Percentiles rank a stretch among this genome's conserved stretches.
Evolutionary conservation across 805 yeast species (phyloP).

Genomic region (Saturnispora hagleri): DNA sequence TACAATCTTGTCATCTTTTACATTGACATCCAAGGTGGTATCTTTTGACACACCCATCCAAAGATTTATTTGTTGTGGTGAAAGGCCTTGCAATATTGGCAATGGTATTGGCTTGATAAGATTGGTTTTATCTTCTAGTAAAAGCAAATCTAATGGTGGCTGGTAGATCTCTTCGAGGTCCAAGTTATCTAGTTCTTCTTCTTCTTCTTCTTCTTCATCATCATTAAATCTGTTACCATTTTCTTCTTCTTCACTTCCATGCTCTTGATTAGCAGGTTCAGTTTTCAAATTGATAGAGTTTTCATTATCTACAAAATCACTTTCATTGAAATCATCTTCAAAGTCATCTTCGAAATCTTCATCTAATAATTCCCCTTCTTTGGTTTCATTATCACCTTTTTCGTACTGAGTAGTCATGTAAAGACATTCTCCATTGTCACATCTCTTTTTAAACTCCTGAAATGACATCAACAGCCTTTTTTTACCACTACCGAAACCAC

Average conservation of each 20-base stretch:
- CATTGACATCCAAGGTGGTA: slow-evolving; percentile 21
- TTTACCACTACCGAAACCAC: slow-evolving; percentile 64
- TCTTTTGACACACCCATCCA: slow-evolving; percentile 48
- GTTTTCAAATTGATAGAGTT: slow-evolving; percentile 19
- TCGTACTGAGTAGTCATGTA: slow-evolving; percentile 66
- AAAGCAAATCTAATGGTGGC: slow-evolving; percentile 43
- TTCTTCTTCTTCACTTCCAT: slow-evolving; percentile 4
- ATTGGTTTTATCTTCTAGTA: slow-evolving; percentile 26
- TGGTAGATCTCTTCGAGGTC: slow-evolving; percentile 12
- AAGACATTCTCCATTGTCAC: slow-evolving; percentile 32
- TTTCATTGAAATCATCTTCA: slow-evolving; percentile 18
- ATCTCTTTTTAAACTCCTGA: slow-evolving; percentile 35
- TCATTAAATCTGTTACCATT: too few relatives aligned
- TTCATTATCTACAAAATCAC: slow-evolving; percentile 16
- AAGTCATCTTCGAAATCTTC: slow-evolving; percentile 20
- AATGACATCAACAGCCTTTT: slow-evolving; percentile 43
- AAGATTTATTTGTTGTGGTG: slow-evolving; percentile 64
- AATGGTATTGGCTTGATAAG: slow-evolving; percentile 24
- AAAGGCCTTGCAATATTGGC: slow-evolving; percentile 20
- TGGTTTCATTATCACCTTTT: slow-evolving; percentile 37
- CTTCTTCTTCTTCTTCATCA: slow-evolving; percentile 16
- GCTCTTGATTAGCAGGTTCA: slow-evolving; percentile 7
- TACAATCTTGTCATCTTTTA: not conserved
- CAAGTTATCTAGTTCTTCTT: slow-evolving; percentile 18
- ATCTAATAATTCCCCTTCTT: slow-evolving; percentile 15